A percentile compares a stretch with the other conserved stretches of the same genome.
Evolutionary conservation across 305 asterid species (phyloP).

Genomic region (Caryopteris hybrid): DNA sequence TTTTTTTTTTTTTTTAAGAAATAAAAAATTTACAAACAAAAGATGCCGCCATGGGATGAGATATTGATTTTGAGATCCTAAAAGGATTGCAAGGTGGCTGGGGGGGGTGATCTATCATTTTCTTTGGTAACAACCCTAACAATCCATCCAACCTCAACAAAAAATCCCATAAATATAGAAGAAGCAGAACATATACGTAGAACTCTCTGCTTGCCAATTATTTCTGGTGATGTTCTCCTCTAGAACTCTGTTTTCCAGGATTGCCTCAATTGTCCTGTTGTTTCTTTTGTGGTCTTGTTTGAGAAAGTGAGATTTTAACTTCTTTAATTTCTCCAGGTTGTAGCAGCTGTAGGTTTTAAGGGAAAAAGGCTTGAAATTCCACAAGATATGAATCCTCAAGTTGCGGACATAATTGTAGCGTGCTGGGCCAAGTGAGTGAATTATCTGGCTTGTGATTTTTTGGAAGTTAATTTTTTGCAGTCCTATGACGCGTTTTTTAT

Average conservation of each 20-base stretch:
- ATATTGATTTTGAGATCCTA: slow-evolving; percentile 19
- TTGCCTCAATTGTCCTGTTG: background rate
- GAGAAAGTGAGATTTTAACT: slow-evolving; percentile 7
- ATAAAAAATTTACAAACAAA: background rate
- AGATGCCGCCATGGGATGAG: background rate
- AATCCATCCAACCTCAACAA: background rate
- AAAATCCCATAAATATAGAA: background rate
- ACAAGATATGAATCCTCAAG: slow-evolving; percentile 61
- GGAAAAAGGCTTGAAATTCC: slow-evolving; percentile 85
- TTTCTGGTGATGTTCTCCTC: background rate
- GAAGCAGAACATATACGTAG: background rate
- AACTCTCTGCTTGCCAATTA: background rate
- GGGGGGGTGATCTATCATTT: background rate
- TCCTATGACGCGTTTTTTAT: background rate
- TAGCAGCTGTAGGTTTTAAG: slow-evolving; percentile 89
- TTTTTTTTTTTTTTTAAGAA: background rate
- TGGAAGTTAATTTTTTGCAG: slow-evolving; percentile 7
- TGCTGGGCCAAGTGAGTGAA: slow-evolving; percentile 89
- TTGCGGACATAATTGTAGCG: slow-evolving; percentile 65
- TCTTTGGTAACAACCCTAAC: background rate
- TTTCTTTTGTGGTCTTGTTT: background rate
- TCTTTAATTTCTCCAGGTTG: slow-evolving; percentile 50
- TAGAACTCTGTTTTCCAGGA: background rate
- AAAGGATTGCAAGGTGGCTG: slow-evolving; percentile 43
- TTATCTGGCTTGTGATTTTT: slow-evolving; percentile 15